Conservation (phyloP, 495 filamentous ascomycete species). For the Penicillium tannophilum region DNA sequence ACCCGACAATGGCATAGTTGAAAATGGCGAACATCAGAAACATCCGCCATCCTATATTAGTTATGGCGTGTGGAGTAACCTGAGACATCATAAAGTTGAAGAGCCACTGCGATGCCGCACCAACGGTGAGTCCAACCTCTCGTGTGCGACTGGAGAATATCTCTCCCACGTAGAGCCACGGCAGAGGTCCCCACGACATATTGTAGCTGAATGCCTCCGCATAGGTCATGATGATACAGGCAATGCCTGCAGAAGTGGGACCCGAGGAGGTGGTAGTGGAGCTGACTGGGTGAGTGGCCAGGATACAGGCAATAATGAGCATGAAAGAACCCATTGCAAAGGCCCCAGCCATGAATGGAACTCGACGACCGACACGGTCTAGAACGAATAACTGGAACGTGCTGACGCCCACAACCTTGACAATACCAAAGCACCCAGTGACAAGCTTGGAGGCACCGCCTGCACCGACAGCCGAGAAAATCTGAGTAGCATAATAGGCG, state of each 20-base stretch:
- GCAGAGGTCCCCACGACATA: conserved; percentile 40
- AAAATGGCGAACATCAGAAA: conserved; percentile 62
- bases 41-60: conserved; percentile 52
- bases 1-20: conserved; percentile 46
- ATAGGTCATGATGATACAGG: conserved; percentile 54
- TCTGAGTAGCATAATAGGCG: conserved; percentile 52
- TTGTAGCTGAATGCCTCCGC: conserved; percentile 49
- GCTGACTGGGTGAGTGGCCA: conserved; percentile 45
- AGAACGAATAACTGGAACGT: conserved; percentile 51
- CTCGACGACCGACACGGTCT: conserved; percentile 54
- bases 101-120: conserved; percentile 55
- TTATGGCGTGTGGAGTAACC: conserved; percentile 53
- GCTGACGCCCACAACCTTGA: conserved; percentile 48
- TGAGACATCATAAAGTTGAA: conserved; percentile 59
- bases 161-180: conserved; percentile 50
- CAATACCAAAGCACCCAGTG: conserved; percentile 51
- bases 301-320: conserved; percentile 53
- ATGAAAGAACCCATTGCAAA: conserved; percentile 52
- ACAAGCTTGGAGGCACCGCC: conserved; percentile 45
- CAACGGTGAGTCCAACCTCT: conserved; percentile 47
- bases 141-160: conserved; percentile 57
- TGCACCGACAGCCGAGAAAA: conserved; percentile 48
- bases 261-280: conserved; percentile 24
- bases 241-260: conserved; percentile 42
- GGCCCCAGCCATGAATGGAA: conserved; percentile 55